A percentile compares a stretch with the other conserved stretches of the same genome.
Evolutionary conservation across 1,139 yeast species (phyloP).

Genomic region (Nakaseomyces glabratus): DNA sequence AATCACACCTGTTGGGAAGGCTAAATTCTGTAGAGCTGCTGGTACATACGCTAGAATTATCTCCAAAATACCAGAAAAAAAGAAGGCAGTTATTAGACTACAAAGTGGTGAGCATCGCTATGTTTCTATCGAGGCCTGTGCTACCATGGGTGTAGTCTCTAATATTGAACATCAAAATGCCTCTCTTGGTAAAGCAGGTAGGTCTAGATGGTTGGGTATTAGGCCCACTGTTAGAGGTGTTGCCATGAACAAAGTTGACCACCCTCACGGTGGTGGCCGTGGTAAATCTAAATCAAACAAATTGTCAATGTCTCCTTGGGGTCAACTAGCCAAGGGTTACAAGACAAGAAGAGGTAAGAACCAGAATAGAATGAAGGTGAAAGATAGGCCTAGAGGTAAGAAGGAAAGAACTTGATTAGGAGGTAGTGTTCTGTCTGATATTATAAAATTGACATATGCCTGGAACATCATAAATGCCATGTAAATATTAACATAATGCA

Average conservation of each 20-base stretch:
- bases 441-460: too few relatives aligned
- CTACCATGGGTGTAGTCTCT: conserved; percentile 92
- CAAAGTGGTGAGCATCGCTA: conserved; percentile 93
- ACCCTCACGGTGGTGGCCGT: conserved; percentile 99
- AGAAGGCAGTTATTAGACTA: conserved; percentile 68
- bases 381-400: conserved; percentile 67
- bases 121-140: conserved; percentile 77
- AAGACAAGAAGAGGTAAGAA: conserved; percentile 90
- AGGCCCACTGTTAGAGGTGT: conserved; percentile 97
- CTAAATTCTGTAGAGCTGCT: conserved; percentile 85
- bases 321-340: conserved; percentile 81
- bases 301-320: conserved; percentile 94
- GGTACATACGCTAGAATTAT: conserved; percentile 89
- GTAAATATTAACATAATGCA: too few relatives aligned
- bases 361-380: conserved; percentile 72
- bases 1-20: conserved; percentile 68
- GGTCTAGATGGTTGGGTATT: conserved; percentile 84
- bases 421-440: too few relatives aligned
- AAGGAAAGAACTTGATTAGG: too few relatives aligned
- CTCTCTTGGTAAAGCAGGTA: conserved; percentile 94
- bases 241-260: conserved; percentile 96
- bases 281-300: conserved; percentile 97
- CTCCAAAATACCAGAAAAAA: conserved; percentile 64
- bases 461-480: too few relatives aligned
- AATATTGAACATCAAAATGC: conserved; percentile 88